Base-by-base conservation (phyloP, 306 rosid species). In the Lotus japonicus region DNA sequence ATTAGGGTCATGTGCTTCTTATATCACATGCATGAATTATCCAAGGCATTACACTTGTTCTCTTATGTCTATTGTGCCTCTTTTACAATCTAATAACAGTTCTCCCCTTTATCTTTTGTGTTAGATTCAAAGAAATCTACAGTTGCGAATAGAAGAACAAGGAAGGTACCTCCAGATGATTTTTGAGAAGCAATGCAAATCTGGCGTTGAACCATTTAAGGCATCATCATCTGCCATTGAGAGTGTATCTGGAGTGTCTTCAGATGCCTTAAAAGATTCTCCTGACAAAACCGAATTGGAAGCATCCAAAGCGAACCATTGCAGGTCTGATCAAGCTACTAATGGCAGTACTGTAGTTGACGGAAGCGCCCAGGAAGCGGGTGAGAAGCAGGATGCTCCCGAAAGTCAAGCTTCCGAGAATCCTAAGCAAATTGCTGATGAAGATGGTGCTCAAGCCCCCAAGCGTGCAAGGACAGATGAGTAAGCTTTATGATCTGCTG, bases 131-230 rank as follows among this genome's bases (percentile, higher is more conserved):
- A 84, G 99, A 81, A 95, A 84, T 81, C 85, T 95, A 65, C 99
- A 95, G 82, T 59, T 95, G 81, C 86, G 99, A 65, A 90, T 95
- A 73, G 99, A 95, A 87, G 99, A 95, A 71, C 99, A 95, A 71
- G 99, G 99, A 64, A 85, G 84, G 83, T 82, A 72, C 78, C 96
- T 95, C 62, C 99, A 95, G 65, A 91, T 82, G 95, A 91, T 95
- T 92, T 90, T 95, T 73, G 97, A 95, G 84, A 85, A 90, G 77
- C 98, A 92, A 72, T 83, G 86, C 75, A 82, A 82, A 75, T 42
- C 86, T 65, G 80, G 85, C 28, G 51, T 58, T 18, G 85, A 82
- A 28, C 57, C 81, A 68, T 78, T 77, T 42, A 81, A 77, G 80
- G 80, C 80, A 35, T 74, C 85, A 21, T 52, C 82, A 1, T 77